Evolutionary conservation across 2,329 filamentous ascomycete species (phyloP), one percentile per base, ranked within the genome.

Genomic region (Ramularia endophylla): DNA sequence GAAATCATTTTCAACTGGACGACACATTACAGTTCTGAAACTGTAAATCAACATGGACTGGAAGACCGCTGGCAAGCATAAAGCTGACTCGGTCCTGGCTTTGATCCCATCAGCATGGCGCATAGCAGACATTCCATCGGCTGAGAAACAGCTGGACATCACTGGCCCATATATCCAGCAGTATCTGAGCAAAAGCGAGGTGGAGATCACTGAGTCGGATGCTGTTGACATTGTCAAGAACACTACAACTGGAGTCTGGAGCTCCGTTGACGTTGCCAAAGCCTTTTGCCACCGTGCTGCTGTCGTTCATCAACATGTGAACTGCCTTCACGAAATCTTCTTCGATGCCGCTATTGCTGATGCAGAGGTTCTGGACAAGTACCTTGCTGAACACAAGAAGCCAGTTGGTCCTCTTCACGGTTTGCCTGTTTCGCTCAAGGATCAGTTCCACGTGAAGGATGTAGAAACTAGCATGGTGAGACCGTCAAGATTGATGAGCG

Each of bases 161-260:
- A 78, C 75, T 0, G 73, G 73, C 5, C 43, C 63, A 11, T 81
- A 74, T 48, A 71, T 80, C 31, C 11, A 75, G 20, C 70, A 78
- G 39, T 81, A 70, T 46, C 64, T 82, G 1, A 67, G 62, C 5
- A 42, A 67, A 15, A 57, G 66, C 29, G 78, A 82, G 51, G 64
- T 81, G 9, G 69, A 74, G 30, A 81, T 82, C 43, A 83, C 79
- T 0, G 75, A 80, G 51, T 74, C 72, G 4, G 73, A 77, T 54
- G 75, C 77, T 3, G 68, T 73, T 5, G 72, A 68, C 0, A 78
- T 82, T 41, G 71, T 73, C 1, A 63, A 70, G 36, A 72, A 73
- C 32, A 78, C 76, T 1, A 69, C 67, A 0, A 62, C 65, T 2
- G 77, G 77, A 2, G 49, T 54, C 46, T 81, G 78, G 78, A 74